A percentile compares a stretch with the other conserved stretches of the same genome.
Evolutionary conservation across 108 stramenopile species (phyloP).

Genomic region (Cyclotella kingstonii): DNA sequence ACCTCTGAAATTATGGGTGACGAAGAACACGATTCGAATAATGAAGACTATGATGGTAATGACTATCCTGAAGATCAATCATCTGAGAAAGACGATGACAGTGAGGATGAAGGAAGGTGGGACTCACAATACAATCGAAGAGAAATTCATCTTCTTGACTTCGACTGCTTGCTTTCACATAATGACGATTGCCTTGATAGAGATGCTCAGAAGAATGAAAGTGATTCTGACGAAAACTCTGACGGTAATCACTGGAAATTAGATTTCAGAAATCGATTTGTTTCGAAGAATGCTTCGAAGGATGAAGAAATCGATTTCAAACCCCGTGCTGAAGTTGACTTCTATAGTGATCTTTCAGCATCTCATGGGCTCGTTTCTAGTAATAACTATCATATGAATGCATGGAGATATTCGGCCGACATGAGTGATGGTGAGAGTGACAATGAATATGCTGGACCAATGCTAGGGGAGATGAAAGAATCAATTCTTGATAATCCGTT

Average conservation of each 20-base stretch:
- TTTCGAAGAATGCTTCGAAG: conserved; percentile 12
- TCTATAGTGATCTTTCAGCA: background rate
- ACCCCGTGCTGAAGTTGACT: background rate
- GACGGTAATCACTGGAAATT: conserved; percentile 29
- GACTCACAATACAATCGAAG: too few species aligned
- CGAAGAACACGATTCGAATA: conserved; percentile 35
- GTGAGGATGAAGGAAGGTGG: background rate
- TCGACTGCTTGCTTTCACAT: conserved; percentile 6
- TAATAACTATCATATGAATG: background rate
- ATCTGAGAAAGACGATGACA: conserved; percentile 18
- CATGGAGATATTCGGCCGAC: conserved; percentile 7
- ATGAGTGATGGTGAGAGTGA: conserved; percentile 23
- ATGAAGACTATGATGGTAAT: conserved; percentile 42
- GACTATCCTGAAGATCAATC: conserved; percentile 41
- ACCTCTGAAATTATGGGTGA: background rate
- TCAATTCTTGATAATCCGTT: too few species aligned
- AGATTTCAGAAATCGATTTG: conserved; percentile 35
- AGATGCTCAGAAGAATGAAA: conserved; percentile 3
- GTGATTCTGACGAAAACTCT: conserved; percentile 13
- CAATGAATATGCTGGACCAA: conserved; percentile 24
- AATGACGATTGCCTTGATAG: conserved; percentile 30
- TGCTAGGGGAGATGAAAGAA: too few species aligned
- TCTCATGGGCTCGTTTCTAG: conserved; percentile 1
- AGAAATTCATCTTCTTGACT: background rate
- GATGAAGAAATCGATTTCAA: background rate